A percentile compares a stretch with the other conserved stretches of the same genome.
phyloP scores from a whole-genome alignment of 1,284 basidiomycete species.

The Fomitiporia mediterranea region DNA sequence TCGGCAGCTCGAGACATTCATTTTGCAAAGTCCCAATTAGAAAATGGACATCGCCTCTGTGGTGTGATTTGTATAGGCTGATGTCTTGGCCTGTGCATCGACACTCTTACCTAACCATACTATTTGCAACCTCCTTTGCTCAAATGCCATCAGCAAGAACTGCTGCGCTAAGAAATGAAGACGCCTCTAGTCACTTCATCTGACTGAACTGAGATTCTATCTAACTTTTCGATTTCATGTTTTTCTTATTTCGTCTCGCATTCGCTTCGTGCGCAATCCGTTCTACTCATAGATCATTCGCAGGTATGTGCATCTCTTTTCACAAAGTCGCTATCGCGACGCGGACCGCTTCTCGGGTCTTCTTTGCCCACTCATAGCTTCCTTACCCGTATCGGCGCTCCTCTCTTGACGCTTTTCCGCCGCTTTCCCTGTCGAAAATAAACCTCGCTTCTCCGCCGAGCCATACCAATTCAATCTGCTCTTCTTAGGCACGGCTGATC shows the following conservation, averaged over 20 bases:
- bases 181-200: no score
- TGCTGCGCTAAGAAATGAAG: no score
- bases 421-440: constrained; percentile 4
- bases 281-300: not conserved
- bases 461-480: not conserved
- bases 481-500: constrained; percentile 3
- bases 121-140: no score
- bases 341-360: not conserved
- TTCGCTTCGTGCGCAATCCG: not conserved
- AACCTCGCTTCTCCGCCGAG: not conserved
- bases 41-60: no score
- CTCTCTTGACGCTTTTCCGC: not conserved
- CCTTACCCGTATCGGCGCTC: not conserved
- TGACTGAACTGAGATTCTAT: no score
- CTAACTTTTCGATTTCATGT: no score
- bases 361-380: constrained; percentile 1
- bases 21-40: not conserved
- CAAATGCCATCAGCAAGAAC: no score
- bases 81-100: no score
- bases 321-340: constrained; percentile 11
- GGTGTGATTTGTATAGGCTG: no score
- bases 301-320: not conserved
- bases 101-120: no score
- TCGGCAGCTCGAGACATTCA: not conserved
- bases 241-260: not conserved